Base-by-base conservation (phyloP, 1,284 basidiomycete species). In the Malassezia brasiliensis region DNA sequence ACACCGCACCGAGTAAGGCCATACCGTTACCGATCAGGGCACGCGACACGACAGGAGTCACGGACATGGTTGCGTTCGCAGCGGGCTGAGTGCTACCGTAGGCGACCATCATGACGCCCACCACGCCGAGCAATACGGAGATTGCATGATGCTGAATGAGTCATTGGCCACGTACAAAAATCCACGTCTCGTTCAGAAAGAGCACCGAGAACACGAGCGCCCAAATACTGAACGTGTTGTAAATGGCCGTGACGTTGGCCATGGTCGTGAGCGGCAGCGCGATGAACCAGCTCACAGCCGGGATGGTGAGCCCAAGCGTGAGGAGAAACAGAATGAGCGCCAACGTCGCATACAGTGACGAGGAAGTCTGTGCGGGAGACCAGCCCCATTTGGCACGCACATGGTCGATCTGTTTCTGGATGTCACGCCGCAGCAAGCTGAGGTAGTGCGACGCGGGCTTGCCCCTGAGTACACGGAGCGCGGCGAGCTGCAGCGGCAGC, bases 211-310 rank as follows among this genome's bases (percentile, higher is more conserved):
- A 69, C 15, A 74, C 72, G 17, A 74, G 61, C 30, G 72, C 72
- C 67, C 69, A 73, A 3, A 74, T 64, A 19, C 68, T 65, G 37
- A 72, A 73, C 2, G 71, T 73, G 47, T 74, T 74, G 63, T 74
- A 74, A 48, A 74, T 72, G 34, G 70, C 62, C 0, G 71, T 74
- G 46, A 74, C 69, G 47, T 74, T 71, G 5, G 68, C 69, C 72
- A 74, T 74, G 40, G 62, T 64, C 14, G 72, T 74, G 53, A 72
- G 60, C 0, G 69, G 72, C 6, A 74, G 69, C 1, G 72, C 69
- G 20, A 64, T 58, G 46, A 72, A 74, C 72, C 72, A 74, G 48
- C 69, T 72, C 20, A 74, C 51, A 1, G 72, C 66, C 0, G 72
- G 71, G 1, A 74, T 39, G 1, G 69, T 70, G 41, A 74, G 62